Conservation (phyloP, 2,329 filamentous ascomycete genomes). For the Ceratocystis lukuohia region DNA sequence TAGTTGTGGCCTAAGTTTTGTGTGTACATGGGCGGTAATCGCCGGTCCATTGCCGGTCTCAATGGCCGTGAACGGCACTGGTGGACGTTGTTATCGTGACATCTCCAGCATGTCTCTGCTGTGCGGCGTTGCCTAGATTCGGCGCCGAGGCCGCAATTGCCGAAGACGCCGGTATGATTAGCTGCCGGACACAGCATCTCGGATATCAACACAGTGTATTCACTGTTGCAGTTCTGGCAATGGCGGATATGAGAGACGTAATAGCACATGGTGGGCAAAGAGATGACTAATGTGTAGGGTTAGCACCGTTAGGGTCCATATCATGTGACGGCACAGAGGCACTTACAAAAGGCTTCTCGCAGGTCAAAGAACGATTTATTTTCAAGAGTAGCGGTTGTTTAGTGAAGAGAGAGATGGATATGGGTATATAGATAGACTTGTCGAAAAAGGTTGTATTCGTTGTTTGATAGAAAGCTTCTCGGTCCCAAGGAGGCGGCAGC, state of each 20-base stretch:
- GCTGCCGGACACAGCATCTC: constrained; percentile 27
- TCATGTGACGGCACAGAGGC: not conserved
- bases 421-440: not conserved
- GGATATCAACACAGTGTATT: constrained; percentile 30
- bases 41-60: constrained; percentile 12
- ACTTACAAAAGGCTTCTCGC: not conserved
- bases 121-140: constrained; percentile 25
- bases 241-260: constrained; percentile 28
- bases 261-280: constrained; percentile 27
- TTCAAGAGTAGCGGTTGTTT: not conserved
- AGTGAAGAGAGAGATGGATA: not conserved
- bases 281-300: constrained; percentile 15
- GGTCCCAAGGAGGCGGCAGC: not conserved
- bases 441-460: not conserved
- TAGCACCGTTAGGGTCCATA: constrained; percentile 26
- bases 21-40: constrained; percentile 15
- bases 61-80: constrained; percentile 15
- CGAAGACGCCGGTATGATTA: constrained; percentile 26
- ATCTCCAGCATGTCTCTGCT: constrained; percentile 28
- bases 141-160: constrained; percentile 27
- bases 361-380: too few species aligned
- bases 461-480: not conserved
- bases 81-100: constrained; percentile 20
- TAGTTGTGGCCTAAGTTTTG: not conserved
- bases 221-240: constrained; percentile 27